These are phyloP conservation scores for Clonostachys rosea DNA, from an alignment of 2,329 filamentous ascomycete genomes.

Conservation along the genomic window DNA sequence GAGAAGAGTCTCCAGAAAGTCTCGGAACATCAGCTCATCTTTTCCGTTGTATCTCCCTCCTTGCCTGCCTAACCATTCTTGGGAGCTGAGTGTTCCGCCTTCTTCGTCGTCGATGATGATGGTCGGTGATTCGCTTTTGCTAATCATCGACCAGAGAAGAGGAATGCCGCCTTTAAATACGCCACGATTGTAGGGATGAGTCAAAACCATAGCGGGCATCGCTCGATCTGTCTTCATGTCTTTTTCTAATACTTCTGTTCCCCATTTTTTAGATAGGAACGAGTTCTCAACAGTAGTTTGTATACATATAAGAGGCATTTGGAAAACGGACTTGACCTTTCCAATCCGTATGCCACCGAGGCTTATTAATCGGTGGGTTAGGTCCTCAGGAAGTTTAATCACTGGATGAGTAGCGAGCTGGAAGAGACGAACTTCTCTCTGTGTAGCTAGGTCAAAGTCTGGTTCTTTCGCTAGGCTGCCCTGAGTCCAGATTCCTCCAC, in stretches of 20 bases:
- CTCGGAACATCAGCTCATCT: neutral
- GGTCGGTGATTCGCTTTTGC: no score
- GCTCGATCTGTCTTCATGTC: neutral
- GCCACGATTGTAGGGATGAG: no score
- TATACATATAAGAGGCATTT: neutral
- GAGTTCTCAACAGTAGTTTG: neutral
- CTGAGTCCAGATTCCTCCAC: neutral
- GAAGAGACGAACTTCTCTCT: neutral
- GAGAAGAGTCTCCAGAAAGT: neutral
- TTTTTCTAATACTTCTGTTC: neutral
- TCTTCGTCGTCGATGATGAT: no score
- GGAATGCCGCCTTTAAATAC: no score
- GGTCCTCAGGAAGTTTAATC: neutral
- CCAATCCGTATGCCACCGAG: neutral
- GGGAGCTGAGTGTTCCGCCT: neutral
- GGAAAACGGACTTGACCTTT: neutral
- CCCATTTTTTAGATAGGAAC: neutral
- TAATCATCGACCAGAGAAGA: no score
- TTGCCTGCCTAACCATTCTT: neutral
- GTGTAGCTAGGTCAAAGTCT: no score
- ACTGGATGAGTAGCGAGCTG: neutral
- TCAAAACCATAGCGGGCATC: no score
- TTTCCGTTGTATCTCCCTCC: neutral
- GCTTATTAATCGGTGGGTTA: neutral
- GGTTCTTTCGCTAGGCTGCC: neutral